Base-by-base conservation (phyloP, 257 asterid genomes). In the Verbena officinalis region DNA sequence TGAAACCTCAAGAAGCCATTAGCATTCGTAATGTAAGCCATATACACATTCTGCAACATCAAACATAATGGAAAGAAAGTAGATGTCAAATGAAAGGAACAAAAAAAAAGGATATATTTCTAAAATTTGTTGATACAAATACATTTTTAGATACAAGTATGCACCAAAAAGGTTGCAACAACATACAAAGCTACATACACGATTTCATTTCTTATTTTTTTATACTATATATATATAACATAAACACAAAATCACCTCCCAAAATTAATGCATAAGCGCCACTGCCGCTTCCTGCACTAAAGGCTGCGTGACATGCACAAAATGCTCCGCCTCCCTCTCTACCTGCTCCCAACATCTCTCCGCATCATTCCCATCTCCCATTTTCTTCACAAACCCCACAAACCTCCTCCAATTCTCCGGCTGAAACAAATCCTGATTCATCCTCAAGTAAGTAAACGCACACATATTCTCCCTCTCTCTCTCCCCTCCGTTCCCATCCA, bases 321-420 rank as follows among this genome's bases (percentile, higher is more conserved):
- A 94, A 76, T 83, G 95, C 79, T 90, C 96, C 0, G 99, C 96
- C 64, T 94, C 97, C 0, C 96, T 74, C 89, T 90, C 99, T 5
- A 88, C 88, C 36, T 90, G 77, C 73, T 94, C 99, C 86, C 82
- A 62, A 48, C 96, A 90, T 64, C 50, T 54, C 13, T 84, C 38
- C 1, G 17, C 75, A 5, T 80, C 85, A 15, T 86, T 84, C 19
- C 95, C 96, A 79, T 94, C 99, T 21, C 77, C 78, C 97, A 94
- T 94, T 62, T 84, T 90, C 95, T 94, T 94, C 59, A 90, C 97
- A 7, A 94, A 90, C 0, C 74, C 88, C 0, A 90, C 97, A 13
- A 94, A 94, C 33, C 83, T 69, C 22, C 99, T 80, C 99, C 99
- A 94, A 31, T 90, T 94, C 43, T 94, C 97, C 1, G 95, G 84